Percentiles rank a stretch among this genome's conserved stretches.
These are phyloP conservation scores for Fusarium sp. DNA, from an alignment of 2,329 filamentous ascomycete genomes.

Conservation along the genomic window DNA sequence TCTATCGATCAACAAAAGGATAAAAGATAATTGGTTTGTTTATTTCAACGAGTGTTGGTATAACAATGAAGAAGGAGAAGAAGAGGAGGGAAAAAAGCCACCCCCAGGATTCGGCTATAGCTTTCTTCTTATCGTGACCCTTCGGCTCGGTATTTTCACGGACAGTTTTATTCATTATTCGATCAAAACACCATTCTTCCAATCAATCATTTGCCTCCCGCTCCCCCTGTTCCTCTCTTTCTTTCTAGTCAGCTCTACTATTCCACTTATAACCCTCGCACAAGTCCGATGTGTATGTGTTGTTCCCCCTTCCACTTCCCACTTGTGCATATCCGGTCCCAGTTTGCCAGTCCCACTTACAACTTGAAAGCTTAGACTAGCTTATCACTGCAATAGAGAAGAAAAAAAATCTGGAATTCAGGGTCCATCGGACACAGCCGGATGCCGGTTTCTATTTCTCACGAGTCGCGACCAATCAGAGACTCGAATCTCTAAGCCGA, in stretches of 20 bases:
- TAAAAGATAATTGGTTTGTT: not conserved
- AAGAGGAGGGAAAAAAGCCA: slow-evolving; percentile 3
- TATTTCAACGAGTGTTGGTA: slow-evolving; percentile 27
- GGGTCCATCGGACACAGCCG: slow-evolving; percentile 44
- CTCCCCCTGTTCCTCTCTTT: not conserved
- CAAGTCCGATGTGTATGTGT: slow-evolving; percentile 10
- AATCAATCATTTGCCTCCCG: slow-evolving; percentile 9
- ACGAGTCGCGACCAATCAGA: slow-evolving; percentile 39
- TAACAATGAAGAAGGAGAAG: not conserved
- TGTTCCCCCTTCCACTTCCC: not conserved
- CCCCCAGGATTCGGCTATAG: slow-evolving; percentile 23
- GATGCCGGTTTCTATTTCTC: slow-evolving; percentile 26
- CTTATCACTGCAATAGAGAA: not conserved
- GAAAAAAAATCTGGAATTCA: slow-evolving; percentile 10
- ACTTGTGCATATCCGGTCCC: slow-evolving; percentile 25
- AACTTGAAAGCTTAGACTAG: slow-evolving; percentile 24
- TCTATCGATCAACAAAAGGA: slow-evolving; percentile 14
- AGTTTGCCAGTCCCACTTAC: slow-evolving; percentile 21
- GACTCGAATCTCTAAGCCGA: slow-evolving; percentile 13
- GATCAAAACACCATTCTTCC: slow-evolving; percentile 24
- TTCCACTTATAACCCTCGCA: slow-evolving; percentile 1
- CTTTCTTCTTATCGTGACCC: slow-evolving; percentile 26
- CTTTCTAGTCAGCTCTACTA: not conserved
- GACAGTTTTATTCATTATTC: slow-evolving; percentile 26
- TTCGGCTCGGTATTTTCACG: slow-evolving; percentile 22